Conservation (phyloP, 805 yeast genomes). For the Groenewaldozyma tartarivorans region DNA sequence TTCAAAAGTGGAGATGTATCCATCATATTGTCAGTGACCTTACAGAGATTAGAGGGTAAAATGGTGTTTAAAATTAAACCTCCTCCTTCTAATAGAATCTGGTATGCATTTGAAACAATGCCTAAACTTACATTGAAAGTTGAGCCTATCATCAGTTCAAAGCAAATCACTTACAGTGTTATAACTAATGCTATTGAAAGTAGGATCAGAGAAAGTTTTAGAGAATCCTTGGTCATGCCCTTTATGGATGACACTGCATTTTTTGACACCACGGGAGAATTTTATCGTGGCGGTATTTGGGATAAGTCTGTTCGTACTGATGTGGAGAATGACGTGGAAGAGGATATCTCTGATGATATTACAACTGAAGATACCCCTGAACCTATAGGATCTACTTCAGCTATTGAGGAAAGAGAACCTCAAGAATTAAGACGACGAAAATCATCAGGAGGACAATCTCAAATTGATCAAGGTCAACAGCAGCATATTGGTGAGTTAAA, state of each 20-base stretch:
- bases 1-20: conserved; percentile 69
- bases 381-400: not conserved
- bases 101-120: conserved; percentile 80
- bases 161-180: conserved; percentile 67
- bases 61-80: conserved; percentile 63
- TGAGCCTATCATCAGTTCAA: conserved; percentile 85
- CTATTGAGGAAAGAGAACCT: not conserved
- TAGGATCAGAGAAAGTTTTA: conserved; percentile 67
- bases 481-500: conserved; percentile 17
- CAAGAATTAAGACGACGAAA: not conserved
- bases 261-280: conserved; percentile 52
- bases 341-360: not conserved
- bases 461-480: conserved; percentile 3
- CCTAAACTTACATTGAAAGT: conserved; percentile 68
- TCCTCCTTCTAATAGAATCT: conserved; percentile 82
- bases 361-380: conserved; percentile 1
- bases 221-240: conserved; percentile 74
- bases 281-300: conserved; percentile 94
- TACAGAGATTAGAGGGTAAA: conserved; percentile 66
- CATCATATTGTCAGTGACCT: conserved; percentile 56
- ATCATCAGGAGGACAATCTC: not conserved
- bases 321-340: conserved; percentile 4
- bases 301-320: conserved; percentile 33
- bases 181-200: conserved; percentile 74
- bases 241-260: conserved; percentile 81